Conservation (phyloP, 2,329 filamentous ascomycete species). For the Shiraia bambusicola region DNA sequence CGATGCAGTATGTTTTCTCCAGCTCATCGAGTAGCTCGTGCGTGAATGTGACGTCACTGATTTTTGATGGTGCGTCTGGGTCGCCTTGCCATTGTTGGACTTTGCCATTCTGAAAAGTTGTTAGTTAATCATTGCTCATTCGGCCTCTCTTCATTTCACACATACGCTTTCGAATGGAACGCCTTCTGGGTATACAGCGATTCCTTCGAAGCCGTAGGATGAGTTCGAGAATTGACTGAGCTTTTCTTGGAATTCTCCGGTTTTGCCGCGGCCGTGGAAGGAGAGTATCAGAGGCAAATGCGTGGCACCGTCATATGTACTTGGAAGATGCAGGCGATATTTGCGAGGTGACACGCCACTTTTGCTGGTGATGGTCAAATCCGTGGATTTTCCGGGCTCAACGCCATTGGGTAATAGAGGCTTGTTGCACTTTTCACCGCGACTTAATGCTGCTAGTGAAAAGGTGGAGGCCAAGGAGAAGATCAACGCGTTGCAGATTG, state of each 20-base stretch:
- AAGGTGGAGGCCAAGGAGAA: too few relatives aligned
- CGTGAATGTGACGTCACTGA: slow-evolving; percentile 51
- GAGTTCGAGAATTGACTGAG: slow-evolving; percentile 52
- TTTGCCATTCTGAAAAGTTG: slow-evolving; percentile 8
- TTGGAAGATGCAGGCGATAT: slow-evolving; percentile 44
- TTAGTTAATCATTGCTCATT: too few relatives aligned
- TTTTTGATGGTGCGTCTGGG: slow-evolving; percentile 37
- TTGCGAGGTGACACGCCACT: slow-evolving; percentile 34
- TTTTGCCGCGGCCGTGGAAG: slow-evolving; percentile 49
- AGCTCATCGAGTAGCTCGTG: slow-evolving; percentile 47
- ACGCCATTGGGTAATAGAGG: slow-evolving; percentile 23
- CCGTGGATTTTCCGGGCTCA: slow-evolving; percentile 22
- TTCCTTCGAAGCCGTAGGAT: slow-evolving; percentile 47
- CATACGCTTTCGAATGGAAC: slow-evolving; percentile 10
- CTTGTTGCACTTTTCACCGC: slow-evolving; percentile 9
- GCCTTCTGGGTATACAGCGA: slow-evolving; percentile 51
- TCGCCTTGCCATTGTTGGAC: slow-evolving; percentile 48
- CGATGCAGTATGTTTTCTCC: slow-evolving; percentile 48
- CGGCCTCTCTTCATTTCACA: neutral
- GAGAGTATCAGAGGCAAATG: slow-evolving; percentile 51
- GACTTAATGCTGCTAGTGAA: too few relatives aligned
- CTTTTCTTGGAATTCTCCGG: slow-evolving; percentile 42
- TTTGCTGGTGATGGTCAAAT: slow-evolving; percentile 28
- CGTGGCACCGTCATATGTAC: slow-evolving; percentile 42
- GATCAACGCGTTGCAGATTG: too few relatives aligned